Conservation (phyloP, 2,329 filamentous ascomycete species). For the Tolypocladium capitatum region DNA sequence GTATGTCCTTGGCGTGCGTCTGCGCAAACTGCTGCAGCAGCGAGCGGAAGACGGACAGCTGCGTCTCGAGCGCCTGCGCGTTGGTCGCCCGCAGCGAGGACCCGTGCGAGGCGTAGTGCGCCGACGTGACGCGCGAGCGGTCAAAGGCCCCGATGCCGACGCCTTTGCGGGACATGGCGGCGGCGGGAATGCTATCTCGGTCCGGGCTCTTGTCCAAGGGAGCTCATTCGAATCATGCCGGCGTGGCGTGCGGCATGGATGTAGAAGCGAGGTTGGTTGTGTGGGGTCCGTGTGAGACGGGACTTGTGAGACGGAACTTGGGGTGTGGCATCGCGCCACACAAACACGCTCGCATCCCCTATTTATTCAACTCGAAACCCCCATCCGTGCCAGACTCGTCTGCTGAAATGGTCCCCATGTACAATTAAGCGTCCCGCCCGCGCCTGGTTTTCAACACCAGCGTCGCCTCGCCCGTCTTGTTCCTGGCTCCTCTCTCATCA, state of each 20-base stretch:
- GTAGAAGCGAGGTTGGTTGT: neutral
- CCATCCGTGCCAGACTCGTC: neutral
- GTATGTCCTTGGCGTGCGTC: conserved; percentile 91
- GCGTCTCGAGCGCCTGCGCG: conserved; percentile 74
- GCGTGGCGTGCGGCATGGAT: neutral
- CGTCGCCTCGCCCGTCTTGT: neutral
- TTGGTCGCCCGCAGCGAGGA: conserved; percentile 74
- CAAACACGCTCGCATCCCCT: neutral
- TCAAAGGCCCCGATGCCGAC: conserved; percentile 87
- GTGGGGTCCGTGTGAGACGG: neutral
- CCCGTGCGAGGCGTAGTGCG: conserved; percentile 85
- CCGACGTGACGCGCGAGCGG: conserved; percentile 68
- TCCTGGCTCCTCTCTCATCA: neutral
- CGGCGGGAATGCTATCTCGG: neutral
- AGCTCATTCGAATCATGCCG: neutral
- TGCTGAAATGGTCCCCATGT: neutral
- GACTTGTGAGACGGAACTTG: neutral
- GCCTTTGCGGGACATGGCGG: conserved; percentile 57
- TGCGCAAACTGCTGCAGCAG: conserved; percentile 89
- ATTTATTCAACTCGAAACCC: neutral
- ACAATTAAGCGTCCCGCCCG: neutral
- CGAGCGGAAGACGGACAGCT: conserved; percentile 91
- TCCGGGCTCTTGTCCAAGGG: neutral
- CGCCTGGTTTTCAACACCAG: neutral
- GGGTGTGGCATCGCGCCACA: neutral